Base-by-base conservation (phyloP, 2,329 filamentous ascomycete species). In the Uncinocarpus reesii region DNA sequence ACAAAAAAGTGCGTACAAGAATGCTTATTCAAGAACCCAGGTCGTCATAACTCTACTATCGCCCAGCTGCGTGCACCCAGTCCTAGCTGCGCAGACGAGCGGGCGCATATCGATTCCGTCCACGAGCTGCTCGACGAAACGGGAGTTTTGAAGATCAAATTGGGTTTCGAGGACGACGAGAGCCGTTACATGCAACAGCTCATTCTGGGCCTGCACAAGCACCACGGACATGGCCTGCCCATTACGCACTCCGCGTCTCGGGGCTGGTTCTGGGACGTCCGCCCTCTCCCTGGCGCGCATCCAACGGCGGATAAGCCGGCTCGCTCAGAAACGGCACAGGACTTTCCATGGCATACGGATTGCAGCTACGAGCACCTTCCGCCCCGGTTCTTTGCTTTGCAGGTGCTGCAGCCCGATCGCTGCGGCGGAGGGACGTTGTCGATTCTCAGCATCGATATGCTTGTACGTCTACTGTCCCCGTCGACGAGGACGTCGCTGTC, bases 201-300 rank as follows among this genome's bases (percentile, higher is more conserved):
- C 4, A 50, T 71, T 10, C 15, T 51, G 2, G 61, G 56, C 15
- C 62, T 71, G 1, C 58, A 71, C 48, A 36, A 53, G 3, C 10
- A 60, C 7, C 60, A 65, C 20, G 57, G 58, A 0, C 69, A 71
- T 41, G 55, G 55, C 1, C 58, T 71, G 0, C 69, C 69, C 2
- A 68, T 70, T 15, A 51, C 61, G 0, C 68, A 71, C 51, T 71
- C 67, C 49, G 66, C 68, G 0, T 61, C 56, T 0, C 60, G 62
- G 3, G 68, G 68, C 3, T 71, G 68, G 68, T 71, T 71, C 52
- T 71, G 69, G 68, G 68, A 71, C 37, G 60, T 71, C 2, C 62
- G 63, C 1, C 69, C 66, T 2, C 60, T 53, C 34, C 38, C 48
- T 7, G 48, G 37, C 10, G 57, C 23, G 20, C 63, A 61, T 41